Evolutionary conservation across 805 yeast genomes (phyloP), one percentile per base, ranked within the genome.

Genomic region (Wickerhamiella slavikovae): DNA sequence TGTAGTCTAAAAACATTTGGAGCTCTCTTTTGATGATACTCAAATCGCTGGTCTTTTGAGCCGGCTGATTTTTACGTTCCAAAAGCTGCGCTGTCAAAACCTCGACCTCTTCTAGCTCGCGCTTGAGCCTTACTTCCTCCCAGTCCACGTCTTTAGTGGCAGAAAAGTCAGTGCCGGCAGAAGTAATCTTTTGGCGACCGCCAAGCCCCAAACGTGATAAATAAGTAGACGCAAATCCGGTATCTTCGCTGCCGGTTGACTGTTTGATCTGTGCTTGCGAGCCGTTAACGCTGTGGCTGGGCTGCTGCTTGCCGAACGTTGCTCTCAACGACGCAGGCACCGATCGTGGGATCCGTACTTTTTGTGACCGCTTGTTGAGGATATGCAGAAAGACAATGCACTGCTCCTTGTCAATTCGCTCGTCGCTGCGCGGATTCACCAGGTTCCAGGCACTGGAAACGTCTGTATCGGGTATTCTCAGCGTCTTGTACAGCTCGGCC

Each of bases 261-360:
- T 21, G 15, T 35, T 27, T 17, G 16, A 59, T 47, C 29, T 62
- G 54, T 2, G 66, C 64, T 42, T 69, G 74, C 27, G 55, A 55
- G 3, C 77, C 65, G 34, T 38, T 31, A 26, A 52, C 33, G 29
- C 39, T 44, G 35, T 74, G 80, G 34, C 69, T 71, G 11, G 92
- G 89, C 19, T 64, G 64, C 40, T 77, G 83, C 54, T 80, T 80
- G 24, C 78, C 76, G 50, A 83, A 85, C 0, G 94, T 78, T 11
- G 95, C 94, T 25, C 93, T 64, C 38, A 89, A 58, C 4, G 89
- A 70, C 2, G 83, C 77, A 13, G 98, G 98, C n/a, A 89, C 82
- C n/a, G 82, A 73, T 34, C 89, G 61, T 24, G 98, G 98, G 16
- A 89, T 71, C 31, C 85, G 62, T 43, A 72, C 73, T 24, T 82